Percentiles rank a stretch among this genome's conserved stretches.
These are phyloP conservation scores for Trichothecium sympodiale DNA, from an alignment of 2,329 filamentous ascomycete genomes.

Conservation along the genomic window DNA sequence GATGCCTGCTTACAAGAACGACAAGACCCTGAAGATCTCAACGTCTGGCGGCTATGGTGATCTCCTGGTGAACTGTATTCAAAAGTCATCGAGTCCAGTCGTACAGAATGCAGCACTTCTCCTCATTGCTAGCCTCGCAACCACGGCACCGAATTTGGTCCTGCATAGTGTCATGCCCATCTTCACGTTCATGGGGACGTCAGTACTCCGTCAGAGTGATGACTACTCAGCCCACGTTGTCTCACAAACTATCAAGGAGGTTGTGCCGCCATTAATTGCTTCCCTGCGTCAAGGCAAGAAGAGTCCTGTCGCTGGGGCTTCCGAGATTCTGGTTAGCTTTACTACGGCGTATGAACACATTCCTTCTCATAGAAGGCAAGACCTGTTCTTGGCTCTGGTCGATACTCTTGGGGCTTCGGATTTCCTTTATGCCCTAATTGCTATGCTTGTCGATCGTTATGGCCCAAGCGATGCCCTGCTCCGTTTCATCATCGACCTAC, in stretches of 20 bases:
- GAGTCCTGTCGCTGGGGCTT: slow-evolving; percentile 66
- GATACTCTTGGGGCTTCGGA: slow-evolving; percentile 77
- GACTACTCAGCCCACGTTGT: slow-evolving; percentile 96
- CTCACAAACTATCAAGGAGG: slow-evolving; percentile 85
- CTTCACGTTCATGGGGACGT: slow-evolving; percentile 95
- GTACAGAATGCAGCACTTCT: slow-evolving; percentile 88
- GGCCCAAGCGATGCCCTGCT: slow-evolving; percentile 62
- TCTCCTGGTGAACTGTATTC: slow-evolving; percentile 85
- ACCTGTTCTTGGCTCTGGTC: slow-evolving; percentile 74
- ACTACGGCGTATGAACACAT: slow-evolving; percentile 95
- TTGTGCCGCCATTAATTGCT: slow-evolving; percentile 81
- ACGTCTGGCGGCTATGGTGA: slow-evolving; percentile 75
- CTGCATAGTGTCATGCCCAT: slow-evolving; percentile 98
- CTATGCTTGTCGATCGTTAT: slow-evolving; percentile 86
- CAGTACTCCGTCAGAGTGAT: slow-evolving; percentile 82
- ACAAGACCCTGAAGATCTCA: slow-evolving; percentile 56
- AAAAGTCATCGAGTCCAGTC: slow-evolving; percentile 81
- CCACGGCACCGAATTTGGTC: slow-evolving; percentile 79
- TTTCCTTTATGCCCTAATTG: slow-evolving; percentile 76
- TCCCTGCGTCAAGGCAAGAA: slow-evolving; percentile 75
- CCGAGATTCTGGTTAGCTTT: slow-evolving; percentile 89
- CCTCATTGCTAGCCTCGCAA: slow-evolving; percentile 76
- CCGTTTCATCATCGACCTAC: slow-evolving; percentile 64
- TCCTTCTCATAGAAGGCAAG: slow-evolving; percentile 71
- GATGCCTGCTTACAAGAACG: slow-evolving; percentile 61